Evolutionary conservation across 2,329 filamentous ascomycete genomes (phyloP).

Genomic region (Nannizzia gypsea): DNA sequence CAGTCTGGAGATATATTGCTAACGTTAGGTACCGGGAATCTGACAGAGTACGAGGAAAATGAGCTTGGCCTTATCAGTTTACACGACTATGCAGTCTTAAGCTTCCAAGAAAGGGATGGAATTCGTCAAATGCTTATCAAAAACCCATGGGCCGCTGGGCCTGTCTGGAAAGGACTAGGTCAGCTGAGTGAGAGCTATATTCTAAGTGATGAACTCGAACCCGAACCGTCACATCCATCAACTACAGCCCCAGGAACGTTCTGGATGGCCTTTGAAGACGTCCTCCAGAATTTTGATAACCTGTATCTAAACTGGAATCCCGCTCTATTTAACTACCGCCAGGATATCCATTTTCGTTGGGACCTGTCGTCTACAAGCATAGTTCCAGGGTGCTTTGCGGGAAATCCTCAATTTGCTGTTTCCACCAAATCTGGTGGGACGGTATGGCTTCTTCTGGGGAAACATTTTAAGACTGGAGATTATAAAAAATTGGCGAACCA

Average conservation of each 20-base stretch:
- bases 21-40: conserved; percentile 77
- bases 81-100: conserved; percentile 87
- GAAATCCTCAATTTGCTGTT: conserved; percentile 51
- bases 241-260: conserved; percentile 58
- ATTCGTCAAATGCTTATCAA: conserved; percentile 69
- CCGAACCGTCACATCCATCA: conserved; percentile 16
- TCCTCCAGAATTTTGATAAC: conserved; percentile 86
- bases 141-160: conserved; percentile 84
- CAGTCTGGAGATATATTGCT: conserved; percentile 69
- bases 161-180: conserved; percentile 22
- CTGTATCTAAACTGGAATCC: conserved; percentile 98
- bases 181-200: conserved; percentile 11
- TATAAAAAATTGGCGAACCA: conserved; percentile 22
- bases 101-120: conserved; percentile 54
- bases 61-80: conserved; percentile 73
- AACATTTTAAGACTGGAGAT: conserved; percentile 67
- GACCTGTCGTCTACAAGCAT: conserved; percentile 41
- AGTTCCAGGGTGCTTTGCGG: conserved; percentile 62
- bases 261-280: conserved; percentile 82
- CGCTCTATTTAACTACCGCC: conserved; percentile 61
- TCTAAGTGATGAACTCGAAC: conserved; percentile 8
- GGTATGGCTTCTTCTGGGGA: conserved; percentile 74
- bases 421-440: conserved; percentile 44
- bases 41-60: conserved; percentile 64
- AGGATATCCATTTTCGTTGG: conserved; percentile 89